Base-by-base conservation (phyloP, 805 yeast genomes). In the baker's yeast (Saccharomyces cerevisiae) region DNA sequence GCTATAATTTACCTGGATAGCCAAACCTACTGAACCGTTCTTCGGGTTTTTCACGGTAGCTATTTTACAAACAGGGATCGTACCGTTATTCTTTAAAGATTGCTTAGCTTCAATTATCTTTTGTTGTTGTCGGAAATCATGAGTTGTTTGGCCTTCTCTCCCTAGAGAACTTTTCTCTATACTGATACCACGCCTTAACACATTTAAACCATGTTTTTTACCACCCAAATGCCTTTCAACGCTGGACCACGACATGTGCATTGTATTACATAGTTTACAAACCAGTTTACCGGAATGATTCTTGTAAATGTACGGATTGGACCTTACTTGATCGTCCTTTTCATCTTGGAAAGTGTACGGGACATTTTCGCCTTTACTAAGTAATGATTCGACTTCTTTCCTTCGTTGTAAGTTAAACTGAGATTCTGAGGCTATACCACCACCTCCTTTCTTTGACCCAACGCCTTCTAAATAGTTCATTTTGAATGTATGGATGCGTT, bases 391-490 rank as follows among this genome's bases (percentile, higher is more conserved):
- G 8, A 89, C 79, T 41, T 96, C 77, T 54, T 82, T 82, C 54
- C 84, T 75, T 49, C 91, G 76, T 48, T 85, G 85, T 4, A 82
- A 79, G 62, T 87, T 87, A 6, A 84, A 75, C 59, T 86, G 90
- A 22, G 82, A 79, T 47, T 75, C 73, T 4, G 87, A 87, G 0
- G 96, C 97, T 21, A 90, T 76, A 6, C 96, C 97, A 60, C 97
- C 97, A 29, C 85, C 81, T 36, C 97, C 97, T 67, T 88, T 83
- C 70, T 90, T 90, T 6, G 96, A 85, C 48, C 96, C 96, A 2
- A 87, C 95, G 63, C 96, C 73, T 61, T 87, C 87, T 58, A 89
- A 91, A 65, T 88, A 88, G 68, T 90, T 96, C 97, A 90, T 90
- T 5, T 43, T 26, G 28, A 28, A 24, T 21, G 32, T 11, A 9